Base-by-base conservation (phyloP, 148 eudicot species). In the Rhododendron kiyosumense region DNA sequence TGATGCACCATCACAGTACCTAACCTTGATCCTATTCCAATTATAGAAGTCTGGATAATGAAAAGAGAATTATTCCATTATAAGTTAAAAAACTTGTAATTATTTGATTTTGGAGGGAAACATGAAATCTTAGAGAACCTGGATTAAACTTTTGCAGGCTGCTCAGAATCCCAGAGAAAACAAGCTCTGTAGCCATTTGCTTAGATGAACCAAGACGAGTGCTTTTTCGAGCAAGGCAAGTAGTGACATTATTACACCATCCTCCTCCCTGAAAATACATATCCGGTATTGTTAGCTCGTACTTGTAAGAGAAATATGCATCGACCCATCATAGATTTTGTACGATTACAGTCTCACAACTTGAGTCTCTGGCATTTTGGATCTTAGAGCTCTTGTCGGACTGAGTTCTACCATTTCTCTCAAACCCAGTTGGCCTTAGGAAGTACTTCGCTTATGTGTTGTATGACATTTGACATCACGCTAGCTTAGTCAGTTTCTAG, bases 1-100 rank as follows among this genome's bases (percentile, higher is more conserved):
- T 49, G 99, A 97, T 76, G 99, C 88, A 18, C 99, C 99, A 87
- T 97, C 99, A 88, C 99, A 97, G 87, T 97, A 97, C 84, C 95
- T 92, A 79, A 97, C 90, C 88, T 94, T 94, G 88, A 97, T 92
- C 83, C 96, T 92, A 83, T 97, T 97, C 98, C 99, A 97, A 79
- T 93, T 92, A 84, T 97, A 93, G 86, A 97, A 97, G 81, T 97
- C 99, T 95, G 91, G 45, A 88, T 65, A 83, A 28, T 26, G 38
- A 74, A 84, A 28, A 84, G 0, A 88, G 0, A 86, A 54, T 28
- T 15, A 59, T 48, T 69, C 83, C 28, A 14, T 45, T 76, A 20
- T 6, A 79, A 20, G 81, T 82, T 0, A 32, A 2, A 36, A 52
- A 76, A 15, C 38, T 26, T 67, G 57, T 61, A 73, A 73, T 49